phyloP scores from a whole-genome alignment of 2,329 filamentous ascomycete genomes.

The Alternaria hordeiaustralica region DNA sequence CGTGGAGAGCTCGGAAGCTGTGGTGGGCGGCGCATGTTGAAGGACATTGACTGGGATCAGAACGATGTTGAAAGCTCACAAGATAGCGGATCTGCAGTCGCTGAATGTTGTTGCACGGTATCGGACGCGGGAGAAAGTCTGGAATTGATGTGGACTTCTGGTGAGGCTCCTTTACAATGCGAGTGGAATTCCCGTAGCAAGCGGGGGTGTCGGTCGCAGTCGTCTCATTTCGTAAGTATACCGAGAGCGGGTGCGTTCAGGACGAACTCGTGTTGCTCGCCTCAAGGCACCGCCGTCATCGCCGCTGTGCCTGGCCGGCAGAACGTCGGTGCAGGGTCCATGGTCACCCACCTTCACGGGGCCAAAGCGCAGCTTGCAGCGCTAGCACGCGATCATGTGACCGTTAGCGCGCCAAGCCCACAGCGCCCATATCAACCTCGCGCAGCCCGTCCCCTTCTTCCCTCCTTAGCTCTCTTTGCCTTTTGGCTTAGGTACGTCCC shows the following conservation, averaged over 20 bases:
- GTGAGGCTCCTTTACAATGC: too few relatives aligned
- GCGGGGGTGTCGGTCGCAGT: background rate
- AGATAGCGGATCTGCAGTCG: background rate
- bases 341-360: background rate
- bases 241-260: too few relatives aligned
- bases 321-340: background rate
- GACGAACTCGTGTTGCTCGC: too few relatives aligned
- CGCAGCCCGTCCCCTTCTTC: background rate
- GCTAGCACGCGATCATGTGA: background rate
- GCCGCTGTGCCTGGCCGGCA: background rate
- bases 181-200: too few relatives aligned
- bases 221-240: too few relatives aligned
- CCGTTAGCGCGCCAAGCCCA: background rate
- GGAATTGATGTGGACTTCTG: too few relatives aligned
- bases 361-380: background rate
- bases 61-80: background rate
- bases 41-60: background rate
- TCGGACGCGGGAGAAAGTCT: too few relatives aligned
- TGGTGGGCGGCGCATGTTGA: background rate
- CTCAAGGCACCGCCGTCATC: background rate
- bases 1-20: background rate
- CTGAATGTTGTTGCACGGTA: too few relatives aligned
- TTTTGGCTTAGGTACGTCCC: background rate
- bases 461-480: background rate
- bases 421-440: background rate